Evolutionary conservation across 73 alveolate genomes (phyloP), one percentile per base, ranked within the genome.

Genomic region (Breviolum minutum): DNA sequence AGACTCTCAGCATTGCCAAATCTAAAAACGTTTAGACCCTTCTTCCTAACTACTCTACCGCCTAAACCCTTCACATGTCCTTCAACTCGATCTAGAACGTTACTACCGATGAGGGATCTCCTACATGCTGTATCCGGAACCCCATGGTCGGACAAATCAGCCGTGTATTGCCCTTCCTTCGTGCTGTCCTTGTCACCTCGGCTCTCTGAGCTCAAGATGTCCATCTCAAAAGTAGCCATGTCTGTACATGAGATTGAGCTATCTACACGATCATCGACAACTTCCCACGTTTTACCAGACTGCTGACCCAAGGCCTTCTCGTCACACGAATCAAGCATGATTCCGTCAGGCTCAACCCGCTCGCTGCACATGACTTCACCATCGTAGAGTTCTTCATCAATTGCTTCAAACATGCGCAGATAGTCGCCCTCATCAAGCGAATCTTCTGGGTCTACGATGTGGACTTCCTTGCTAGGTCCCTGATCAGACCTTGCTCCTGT

Each of bases 81-180:
- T 76, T 76, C 86, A n/a, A 76, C 40, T 76, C 63, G 86, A 8
- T 76, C 11, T 6, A 83, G 60, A 20, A 83, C 93, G 0, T 20
- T 20, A 16, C 17, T 54, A 12, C 93, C 93, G 7, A 83, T 54
- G n/a, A 83, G 93, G 14, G 93, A 54, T 74, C 63, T 83, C 93
- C 93, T 83, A n/a, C 93, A 83, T 22, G 93, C 93, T 19, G 93
- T 83, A 48, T 83, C 93, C 6, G 93, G 93, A 16, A 83, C 93
- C 73, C 93, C 93, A 60, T 83, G 93, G 7, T 7, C 5, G n/a
- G 20, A 70, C 10, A 83, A 48, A 16, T 27, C 93, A 14, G 93
- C 93, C 6, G 63, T n/a, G 63, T 76, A 76, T 76, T 14, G n/a
- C n/a, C n/a, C n/a, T 63, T 70, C 80, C 30, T 10, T 10, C 10